Evolutionary conservation across 1,284 basidiomycete genomes (phyloP).

Genomic region (Chalciporus sp.): DNA sequence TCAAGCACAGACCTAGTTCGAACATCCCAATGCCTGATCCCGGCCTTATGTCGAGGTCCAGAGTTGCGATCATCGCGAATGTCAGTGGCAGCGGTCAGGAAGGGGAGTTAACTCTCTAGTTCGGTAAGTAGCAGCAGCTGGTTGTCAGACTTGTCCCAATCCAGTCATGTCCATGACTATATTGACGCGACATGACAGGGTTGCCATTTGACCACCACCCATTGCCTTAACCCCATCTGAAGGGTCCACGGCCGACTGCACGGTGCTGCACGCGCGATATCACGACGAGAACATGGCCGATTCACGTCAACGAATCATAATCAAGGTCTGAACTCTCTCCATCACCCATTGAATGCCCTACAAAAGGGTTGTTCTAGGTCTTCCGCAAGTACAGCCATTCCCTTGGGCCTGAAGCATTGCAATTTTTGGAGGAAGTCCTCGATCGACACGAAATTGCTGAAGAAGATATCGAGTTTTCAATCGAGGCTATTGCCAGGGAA

Average conservation of each 20-base stretch:
- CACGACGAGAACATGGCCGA: slow-evolving; percentile 38
- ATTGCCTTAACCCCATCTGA: no score
- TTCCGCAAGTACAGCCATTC: slow-evolving; percentile 85
- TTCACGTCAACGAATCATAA: slow-evolving; percentile 57
- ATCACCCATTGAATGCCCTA: not conserved
- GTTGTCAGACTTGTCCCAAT: slow-evolving; percentile 14
- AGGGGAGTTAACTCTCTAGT: not conserved
- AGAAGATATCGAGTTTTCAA: slow-evolving; percentile 75
- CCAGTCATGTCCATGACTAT: slow-evolving; percentile 1
- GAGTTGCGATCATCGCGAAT: slow-evolving; percentile 57
- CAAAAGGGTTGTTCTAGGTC: slow-evolving; percentile 45
- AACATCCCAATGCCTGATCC: slow-evolving; percentile 80
- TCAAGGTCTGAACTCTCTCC: slow-evolving; percentile 51
- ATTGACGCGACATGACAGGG: not conserved
- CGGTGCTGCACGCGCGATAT: not conserved
- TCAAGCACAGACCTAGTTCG: slow-evolving; percentile 59
- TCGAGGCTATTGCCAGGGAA: slow-evolving; percentile 85
- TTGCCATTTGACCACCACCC: not conserved
- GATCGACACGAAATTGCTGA: slow-evolving; percentile 67
- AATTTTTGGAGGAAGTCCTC: slow-evolving; percentile 69
- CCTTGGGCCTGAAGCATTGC: slow-evolving; percentile 72
- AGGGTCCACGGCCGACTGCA: not conserved
- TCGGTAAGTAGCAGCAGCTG: no score
- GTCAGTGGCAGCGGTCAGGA: not conserved
- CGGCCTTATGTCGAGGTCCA: slow-evolving; percentile 77